Base-by-base conservation (phyloP, 257 asterid genomes). In the Linderniella brevidens region DNA sequence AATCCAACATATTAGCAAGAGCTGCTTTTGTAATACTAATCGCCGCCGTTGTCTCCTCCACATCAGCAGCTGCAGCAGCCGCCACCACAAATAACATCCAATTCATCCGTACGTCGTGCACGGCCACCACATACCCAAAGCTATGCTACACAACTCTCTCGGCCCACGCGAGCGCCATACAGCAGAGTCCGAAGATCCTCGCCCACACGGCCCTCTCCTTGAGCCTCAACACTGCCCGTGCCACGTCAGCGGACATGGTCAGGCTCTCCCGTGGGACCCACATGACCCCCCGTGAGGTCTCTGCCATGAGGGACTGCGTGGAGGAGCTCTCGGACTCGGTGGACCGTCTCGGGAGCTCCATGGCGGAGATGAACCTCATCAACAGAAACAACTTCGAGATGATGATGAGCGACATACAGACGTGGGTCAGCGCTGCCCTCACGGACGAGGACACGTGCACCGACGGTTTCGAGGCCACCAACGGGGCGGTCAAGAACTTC, bases 391-490 rank as follows among this genome's bases (percentile, higher is more conserved):
- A 77, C 12, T 77, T 69, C 46, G 71, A 11, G 41, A 2, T 56
- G 49, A 41, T 46, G 12, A 68, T 77, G 70, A 71, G 57, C 35
- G 69, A 84, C 17, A 48, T 74, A 6, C 79, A 77, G 55, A 84
- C 90, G 0, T 83, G 95, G 92, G 82, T 83, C 0, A 83, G 95
- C 64, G 86, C 86, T 17, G 92, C 92, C 49, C 54, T 84, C 77
- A 84, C 93, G 0, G 74, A 84, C 15, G 86, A 73, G 12, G 84
- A 75, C 41, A 77, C 93, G 0, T 83, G 93, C 62, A 70, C 57
- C 42, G 90, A 80, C 0, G 93, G 90, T 13, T 83, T 80, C 37
- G 86, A 86, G 9, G 68, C 69, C 46, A 46, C 37, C 0, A 61
- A 48, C 41, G 82, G 82, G 12, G 60, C 58, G 13, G 32, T 56